Evolutionary conservation across 2,329 filamentous ascomycete genomes (phyloP), one percentile per base, ranked within the genome.

Genomic region (Pseudocercospora cruenta): DNA sequence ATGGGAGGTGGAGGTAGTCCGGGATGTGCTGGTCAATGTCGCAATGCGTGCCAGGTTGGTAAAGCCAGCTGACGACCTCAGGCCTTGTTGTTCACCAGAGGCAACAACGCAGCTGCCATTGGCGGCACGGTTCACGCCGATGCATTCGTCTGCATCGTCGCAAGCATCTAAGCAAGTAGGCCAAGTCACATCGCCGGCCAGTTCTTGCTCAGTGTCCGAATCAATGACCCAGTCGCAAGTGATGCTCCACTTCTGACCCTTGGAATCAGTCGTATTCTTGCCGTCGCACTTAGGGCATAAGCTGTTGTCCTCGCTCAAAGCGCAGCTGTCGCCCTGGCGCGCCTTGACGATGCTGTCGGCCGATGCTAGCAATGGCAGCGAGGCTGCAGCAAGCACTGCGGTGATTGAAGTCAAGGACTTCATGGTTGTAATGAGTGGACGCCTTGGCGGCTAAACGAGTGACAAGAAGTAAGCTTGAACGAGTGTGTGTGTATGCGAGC

Each of bases 351-450:
- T 62, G 53, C 58, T 53, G 47, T 60, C 62, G 62, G 66, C 66
- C 28, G 60, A 33, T 21, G 60, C 61, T 26, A 63, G 61, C 51
- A 49, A 58, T 45, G 61, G 58, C 24, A 64, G 57, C 5, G 61
- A 39, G 61, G 58, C 45, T 49, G 61, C 61, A 54, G 45, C 61
- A 9, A 67, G 64, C 60, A 43, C 60, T 47, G 61, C 60, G 53
- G 67, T 33, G 43, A 62, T 43, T 36, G 67, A 57, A 63, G 54
- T 31, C 57, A 64, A 58, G 19, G 65, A 61, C 61, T 68, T 63
- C 61, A 66, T 66, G 49, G 14, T 66, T n/a, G 39, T 86, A 85
- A 1, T 78, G 82, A 33, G 72, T 91, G 66, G 79, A 75, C 3
- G 84, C 91, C 31, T 57, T n/a, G 54, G 39, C 16, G 58, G 65